Percentiles rank a stretch among this genome's conserved stretches.
Evolutionary conservation across 768 basidiomycete species (phyloP).

Genomic region (Boletus sp.): DNA sequence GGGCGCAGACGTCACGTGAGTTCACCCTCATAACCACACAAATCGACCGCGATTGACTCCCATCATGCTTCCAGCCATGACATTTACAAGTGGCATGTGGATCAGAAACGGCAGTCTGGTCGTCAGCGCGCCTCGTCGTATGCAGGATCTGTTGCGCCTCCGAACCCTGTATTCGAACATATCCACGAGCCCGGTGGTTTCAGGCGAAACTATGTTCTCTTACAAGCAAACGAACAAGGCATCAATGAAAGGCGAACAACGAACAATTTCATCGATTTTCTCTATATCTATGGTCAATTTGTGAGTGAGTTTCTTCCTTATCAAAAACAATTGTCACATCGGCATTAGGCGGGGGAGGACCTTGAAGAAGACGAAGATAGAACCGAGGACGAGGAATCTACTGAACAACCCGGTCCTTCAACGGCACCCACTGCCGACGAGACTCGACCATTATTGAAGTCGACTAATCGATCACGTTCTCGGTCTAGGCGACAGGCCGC

Average conservation of each 20-base stretch:
- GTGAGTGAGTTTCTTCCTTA: constrained; percentile 46
- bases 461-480: constrained; percentile 41
- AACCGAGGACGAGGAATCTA: constrained; percentile 52
- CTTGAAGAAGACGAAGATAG: constrained; percentile 82
- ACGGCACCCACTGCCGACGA: constrained; percentile 34
- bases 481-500: constrained; percentile 50
- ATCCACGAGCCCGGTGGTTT: constrained; percentile 96
- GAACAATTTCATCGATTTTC: constrained; percentile 91
- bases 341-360: constrained; percentile 79
- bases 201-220: constrained; percentile 79
- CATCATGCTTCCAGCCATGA: constrained; percentile 55
- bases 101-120: constrained; percentile 56
- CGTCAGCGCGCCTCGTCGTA: constrained; percentile 72
- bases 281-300: constrained; percentile 94
- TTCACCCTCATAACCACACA: constrained; percentile 17
- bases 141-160: constrained; percentile 47
- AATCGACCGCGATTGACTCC: constrained; percentile 14
- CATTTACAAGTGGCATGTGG: constrained; percentile 93
- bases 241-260: constrained; percentile 57
- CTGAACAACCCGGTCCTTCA: constrained; percentile 24
- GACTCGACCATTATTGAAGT: constrained; percentile 53
- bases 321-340: constrained; percentile 1
- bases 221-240: constrained; percentile 67
- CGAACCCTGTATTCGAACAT: constrained; percentile 82
- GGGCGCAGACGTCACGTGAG: constrained; percentile 92